Conservation (phyloP, 257 asterid species). For the Lycium ferocissimum region DNA sequence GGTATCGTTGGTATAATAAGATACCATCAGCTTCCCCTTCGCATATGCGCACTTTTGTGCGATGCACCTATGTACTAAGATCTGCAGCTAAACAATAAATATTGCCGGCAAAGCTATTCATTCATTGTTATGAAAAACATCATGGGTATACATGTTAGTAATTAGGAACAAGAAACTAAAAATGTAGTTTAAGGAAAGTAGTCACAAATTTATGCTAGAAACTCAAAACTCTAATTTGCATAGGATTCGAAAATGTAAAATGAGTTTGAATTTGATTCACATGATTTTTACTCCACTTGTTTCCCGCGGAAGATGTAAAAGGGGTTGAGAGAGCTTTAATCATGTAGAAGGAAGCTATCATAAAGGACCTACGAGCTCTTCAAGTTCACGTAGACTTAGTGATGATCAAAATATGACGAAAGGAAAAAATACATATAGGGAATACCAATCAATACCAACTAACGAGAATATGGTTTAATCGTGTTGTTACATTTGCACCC, state of each 20-base stretch:
- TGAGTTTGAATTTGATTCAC: background rate
- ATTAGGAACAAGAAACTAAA: too few relatives aligned
- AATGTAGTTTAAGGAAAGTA: too few relatives aligned
- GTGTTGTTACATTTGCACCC: background rate
- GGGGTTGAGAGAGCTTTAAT: background rate
- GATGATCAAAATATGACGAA: background rate
- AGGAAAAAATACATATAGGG: background rate
- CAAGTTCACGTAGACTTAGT: background rate
- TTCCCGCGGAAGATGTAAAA: background rate
- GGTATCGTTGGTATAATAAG: too few relatives aligned
- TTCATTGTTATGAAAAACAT: background rate
- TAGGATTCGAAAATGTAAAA: background rate
- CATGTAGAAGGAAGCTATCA: background rate
- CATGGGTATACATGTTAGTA: background rate
- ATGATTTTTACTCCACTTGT: background rate
- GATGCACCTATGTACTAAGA: background rate
- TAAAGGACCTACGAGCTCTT: background rate
- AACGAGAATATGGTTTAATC: background rate
- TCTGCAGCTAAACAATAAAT: background rate
- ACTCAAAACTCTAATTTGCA: background rate
- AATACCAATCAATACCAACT: background rate
- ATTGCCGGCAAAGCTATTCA: background rate
- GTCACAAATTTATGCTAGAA: background rate
- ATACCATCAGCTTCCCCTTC: too few relatives aligned
- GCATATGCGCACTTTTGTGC: background rate